Evolutionary conservation across 2,329 filamentous ascomycete species (phyloP), one percentile per base, ranked within the genome.

Genomic region (Plectosphaerella cucumerina): DNA sequence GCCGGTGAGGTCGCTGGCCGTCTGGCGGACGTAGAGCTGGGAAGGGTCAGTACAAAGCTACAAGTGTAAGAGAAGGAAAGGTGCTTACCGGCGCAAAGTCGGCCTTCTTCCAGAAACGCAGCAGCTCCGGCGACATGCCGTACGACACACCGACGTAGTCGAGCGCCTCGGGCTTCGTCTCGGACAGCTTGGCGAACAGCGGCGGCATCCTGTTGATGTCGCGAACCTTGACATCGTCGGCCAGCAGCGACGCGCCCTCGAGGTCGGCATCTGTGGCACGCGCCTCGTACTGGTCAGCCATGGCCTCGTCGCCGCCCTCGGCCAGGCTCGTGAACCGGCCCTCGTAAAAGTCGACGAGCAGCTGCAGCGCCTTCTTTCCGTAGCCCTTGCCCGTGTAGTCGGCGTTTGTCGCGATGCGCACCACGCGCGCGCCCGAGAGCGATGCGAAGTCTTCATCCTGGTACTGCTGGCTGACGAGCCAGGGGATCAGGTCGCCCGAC

Each of bases 131-230:
- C 0, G 94, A 99, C 51, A 99, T 76, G 49, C 94, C 95, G 66
- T 96, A 99, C 62, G 90, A 96, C 47, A 99, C 95, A 64, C 95
- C 94, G 15, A 99, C 70, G 63, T 97, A 99, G 70, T 99, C 94
- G 6, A 99, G 82, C 6, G 74, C 74, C 43, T 89, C 86, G 0
- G 94, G 87, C 51, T 84, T 85, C 57, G 89, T 84, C 70, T 99
- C 91, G 1, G 87, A 84, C 26, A 99, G 77, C 60, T 92, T 93
- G 11, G 91, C 82, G 63, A 99, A 97, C 3, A 99, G 78, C 1
- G 95, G 91, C 23, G 95, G 93, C 86, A 99, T 96, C 59, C 89
- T 86, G 58, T 82, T 85, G 59, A 94, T 93, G 62, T 97, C 93
- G 37, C 93, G 84, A 53, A 97, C 86, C 59, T 89, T 90, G 66